Base-by-base conservation (phyloP, 2,329 filamentous ascomycete species). In the Diplodia corticola region DNA sequence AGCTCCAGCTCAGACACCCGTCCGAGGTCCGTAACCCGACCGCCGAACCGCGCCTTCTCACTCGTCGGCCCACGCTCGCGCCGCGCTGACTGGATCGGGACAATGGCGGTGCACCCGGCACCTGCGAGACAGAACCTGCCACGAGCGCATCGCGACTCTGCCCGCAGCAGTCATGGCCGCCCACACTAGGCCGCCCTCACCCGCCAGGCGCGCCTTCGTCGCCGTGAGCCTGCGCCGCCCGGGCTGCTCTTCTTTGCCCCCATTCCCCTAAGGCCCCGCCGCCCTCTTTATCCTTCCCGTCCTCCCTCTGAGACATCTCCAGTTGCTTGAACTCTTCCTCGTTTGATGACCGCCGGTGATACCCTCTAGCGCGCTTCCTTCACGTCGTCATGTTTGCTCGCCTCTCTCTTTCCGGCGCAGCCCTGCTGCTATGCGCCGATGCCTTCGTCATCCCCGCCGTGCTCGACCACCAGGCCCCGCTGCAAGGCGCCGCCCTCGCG, bases 61-160 rank as follows among this genome's bases (percentile, higher is more conserved):
- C 55, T 60, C 55, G 55, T 26, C 55, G 37, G 55, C 10, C 15
- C 20, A 22, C 12, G 10, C 54, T n/a, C 35, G 54, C 54, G 33
- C 20, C 35, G n/a, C 55, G 22, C 55, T 48, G 55, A 60, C 55
- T 60, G 55, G 55, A 28, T 33, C 37, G 37, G 55, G 37, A 44
- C 55, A 20, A 60, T 48, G 55, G 55, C 55, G 55, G 55, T 44
- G 55, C 54, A 57, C 17, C 15, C 10, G 24, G 33, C 54, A 57
- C 20, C 54, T 57, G 54, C 55, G 37, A 60, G 55, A 60, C 55
- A 60, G 55, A 60, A 22, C 22, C 40, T 60, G 55, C 55, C 55
- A 60, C 55, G 55, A 60, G 55, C 55, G 55, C 55, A 60, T 48
- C 55, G 55, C 55, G 55, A 60, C 55, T 48, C 55, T 46, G 55